Percentiles rank a stretch among this genome's conserved stretches.
Conservation (phyloP, 306 rosid genomes). For the Cucurbita pepo region DNA sequence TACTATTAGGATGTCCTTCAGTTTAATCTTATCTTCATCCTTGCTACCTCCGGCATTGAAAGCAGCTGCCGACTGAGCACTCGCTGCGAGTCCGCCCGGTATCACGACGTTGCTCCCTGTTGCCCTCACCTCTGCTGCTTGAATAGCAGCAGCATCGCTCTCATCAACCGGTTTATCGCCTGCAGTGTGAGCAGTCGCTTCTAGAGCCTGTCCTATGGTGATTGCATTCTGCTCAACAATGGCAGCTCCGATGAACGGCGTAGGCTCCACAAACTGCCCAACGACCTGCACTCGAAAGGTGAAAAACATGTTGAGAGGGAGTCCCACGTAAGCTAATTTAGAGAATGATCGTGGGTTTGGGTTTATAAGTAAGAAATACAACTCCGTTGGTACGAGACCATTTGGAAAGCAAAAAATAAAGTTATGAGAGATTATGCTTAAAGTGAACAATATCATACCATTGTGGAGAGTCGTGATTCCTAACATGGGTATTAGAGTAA, state of each 20-base stretch:
- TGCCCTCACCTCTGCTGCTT: constrained; percentile 61
- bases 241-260: constrained; percentile 6
- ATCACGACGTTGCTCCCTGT: constrained; percentile 27
- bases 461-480: no score
- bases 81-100: constrained; percentile 45
- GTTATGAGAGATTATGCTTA: no score
- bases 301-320: no score
- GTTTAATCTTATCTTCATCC: constrained; percentile 36
- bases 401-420: no score
- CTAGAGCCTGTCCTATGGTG: constrained; percentile 70
- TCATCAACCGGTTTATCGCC: constrained; percentile 43
- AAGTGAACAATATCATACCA: no score
- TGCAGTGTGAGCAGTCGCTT: constrained; percentile 37
- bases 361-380: no score
- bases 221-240: constrained; percentile 12
- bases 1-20: constrained; percentile 31
- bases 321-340: no score
- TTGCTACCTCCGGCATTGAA: constrained; percentile 19
- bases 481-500: no score
- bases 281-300: constrained; percentile 26
- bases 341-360: no score
- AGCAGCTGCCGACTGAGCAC: constrained; percentile 51
- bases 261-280: constrained; percentile 29
- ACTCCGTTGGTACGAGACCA: no score
- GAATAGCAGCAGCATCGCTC: constrained; percentile 53